A percentile compares a stretch with the other conserved stretches of the same genome.
Evolutionary conservation across 2,329 filamentous ascomycete genomes (phyloP).

Genomic region (Clarireedia hainanense): DNA sequence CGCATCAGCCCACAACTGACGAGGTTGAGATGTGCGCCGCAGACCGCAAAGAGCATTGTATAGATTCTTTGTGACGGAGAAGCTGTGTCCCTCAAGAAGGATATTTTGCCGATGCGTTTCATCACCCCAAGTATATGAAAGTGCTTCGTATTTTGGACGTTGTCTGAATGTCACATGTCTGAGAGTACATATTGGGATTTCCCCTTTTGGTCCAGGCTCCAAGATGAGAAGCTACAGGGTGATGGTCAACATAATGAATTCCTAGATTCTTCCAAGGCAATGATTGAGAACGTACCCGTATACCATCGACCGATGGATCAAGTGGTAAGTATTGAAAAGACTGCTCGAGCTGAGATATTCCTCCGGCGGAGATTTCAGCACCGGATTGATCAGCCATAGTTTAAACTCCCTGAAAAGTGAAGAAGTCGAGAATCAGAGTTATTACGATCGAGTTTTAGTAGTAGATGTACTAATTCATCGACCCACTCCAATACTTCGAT

Average conservation of each 20-base stretch:
- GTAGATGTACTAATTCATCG: no score
- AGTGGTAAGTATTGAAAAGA: constrained; percentile 2
- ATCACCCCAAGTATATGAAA: constrained; percentile 25
- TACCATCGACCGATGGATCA: constrained; percentile 8
- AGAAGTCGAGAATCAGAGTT: no score
- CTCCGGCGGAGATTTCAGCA: not conserved
- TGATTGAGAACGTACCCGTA: not conserved
- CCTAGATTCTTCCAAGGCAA: no score
- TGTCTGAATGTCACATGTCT: constrained; percentile 11
- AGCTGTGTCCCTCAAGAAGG: constrained; percentile 11
- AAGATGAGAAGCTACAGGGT: not conserved
- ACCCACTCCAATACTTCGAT: no score
- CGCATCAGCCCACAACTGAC: constrained; percentile 12
- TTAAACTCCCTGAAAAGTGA: not conserved
- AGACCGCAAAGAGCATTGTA: constrained; percentile 5
- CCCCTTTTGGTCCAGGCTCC: not conserved
- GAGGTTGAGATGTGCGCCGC: not conserved
- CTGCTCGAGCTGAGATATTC: not conserved
- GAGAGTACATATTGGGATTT: not conserved
- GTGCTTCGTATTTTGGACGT: constrained; percentile 19
- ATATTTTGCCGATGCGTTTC: constrained; percentile 13
- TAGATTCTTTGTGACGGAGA: constrained; percentile 6
- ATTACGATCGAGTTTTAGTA: no score
- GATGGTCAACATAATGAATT: not conserved
- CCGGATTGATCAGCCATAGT: not conserved